These are phyloP conservation scores for Passiflora organensis DNA, from an alignment of 345 rosid genomes.

Conservation along the genomic window DNA sequence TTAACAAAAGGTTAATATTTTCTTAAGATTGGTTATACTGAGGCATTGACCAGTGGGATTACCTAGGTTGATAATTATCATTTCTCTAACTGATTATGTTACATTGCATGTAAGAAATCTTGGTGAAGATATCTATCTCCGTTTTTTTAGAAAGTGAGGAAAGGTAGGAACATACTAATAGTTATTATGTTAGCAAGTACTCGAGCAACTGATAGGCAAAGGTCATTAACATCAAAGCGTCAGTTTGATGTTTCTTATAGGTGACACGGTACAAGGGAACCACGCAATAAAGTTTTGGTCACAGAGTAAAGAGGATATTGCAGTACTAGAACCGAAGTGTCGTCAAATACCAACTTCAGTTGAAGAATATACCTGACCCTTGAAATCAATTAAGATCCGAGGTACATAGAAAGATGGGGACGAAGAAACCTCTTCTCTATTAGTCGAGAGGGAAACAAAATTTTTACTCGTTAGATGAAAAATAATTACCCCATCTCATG, in stretches of 20 bases:
- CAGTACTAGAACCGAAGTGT: slow-evolving; percentile 94
- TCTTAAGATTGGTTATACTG: slow-evolving; percentile 80
- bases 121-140: slow-evolving; percentile 6
- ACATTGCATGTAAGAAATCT: slow-evolving; percentile 8
- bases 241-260: slow-evolving; percentile 93
- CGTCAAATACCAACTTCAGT: slow-evolving; percentile 17
- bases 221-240: slow-evolving; percentile 88
- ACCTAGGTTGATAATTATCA: slow-evolving; percentile 99
- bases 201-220: slow-evolving; percentile 60
- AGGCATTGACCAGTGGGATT: slow-evolving; percentile 99
- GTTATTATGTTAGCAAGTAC: slow-evolving; percentile 80
- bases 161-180: slow-evolving; percentile 47
- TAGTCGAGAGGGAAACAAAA: neutral
- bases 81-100: slow-evolving; percentile 80
- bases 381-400: slow-evolving; percentile 6
- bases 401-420: too few species aligned
- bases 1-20: slow-evolving; percentile 73
- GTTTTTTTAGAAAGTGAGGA: neutral
- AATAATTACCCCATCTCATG: slow-evolving; percentile 75
- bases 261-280: slow-evolving; percentile 89
- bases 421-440: neutral
- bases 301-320: slow-evolving; percentile 99
- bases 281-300: slow-evolving; percentile 78
- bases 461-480: slow-evolving; percentile 6
- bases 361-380: neutral